These are phyloP conservation scores for Aureobasidium sp. DNA, from an alignment of 2,329 filamentous ascomycete genomes.

Conservation along the genomic window DNA sequence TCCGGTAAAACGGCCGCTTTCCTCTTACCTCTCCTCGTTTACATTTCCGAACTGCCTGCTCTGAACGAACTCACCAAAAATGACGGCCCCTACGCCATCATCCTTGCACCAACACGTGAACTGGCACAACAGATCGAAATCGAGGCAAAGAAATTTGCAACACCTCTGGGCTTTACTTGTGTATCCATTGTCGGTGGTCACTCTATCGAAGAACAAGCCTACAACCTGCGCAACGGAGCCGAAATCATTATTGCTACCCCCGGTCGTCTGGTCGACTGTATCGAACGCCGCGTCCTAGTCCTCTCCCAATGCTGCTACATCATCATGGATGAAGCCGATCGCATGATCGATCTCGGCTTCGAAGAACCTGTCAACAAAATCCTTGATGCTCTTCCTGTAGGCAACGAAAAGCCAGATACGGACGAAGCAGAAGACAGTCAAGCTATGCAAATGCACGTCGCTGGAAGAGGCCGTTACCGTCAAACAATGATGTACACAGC, in stretches of 20 bases:
- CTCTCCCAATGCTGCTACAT: slow-evolving; percentile 96
- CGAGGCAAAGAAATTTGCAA: slow-evolving; percentile 87
- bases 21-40: slow-evolving; percentile 81
- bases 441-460: slow-evolving; percentile 74
- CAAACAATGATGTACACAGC: slow-evolving; percentile 99
- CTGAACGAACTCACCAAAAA: slow-evolving; percentile 81
- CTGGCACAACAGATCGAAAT: slow-evolving; percentile 94
- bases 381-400: slow-evolving; percentile 81
- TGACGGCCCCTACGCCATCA: slow-evolving; percentile 94
- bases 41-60: slow-evolving; percentile 83
- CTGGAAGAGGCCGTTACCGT: slow-evolving; percentile 69
- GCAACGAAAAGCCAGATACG: slow-evolving; percentile 89
- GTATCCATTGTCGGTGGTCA: slow-evolving; percentile 98
- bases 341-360: slow-evolving; percentile 98
- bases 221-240: slow-evolving; percentile 79
- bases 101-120: slow-evolving; percentile 92
- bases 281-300: slow-evolving; percentile 84
- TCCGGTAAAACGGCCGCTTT: slow-evolving; percentile 98
- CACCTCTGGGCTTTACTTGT: slow-evolving; percentile 82
- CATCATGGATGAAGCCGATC: slow-evolving; percentile 98
- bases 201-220: slow-evolving; percentile 86
- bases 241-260: slow-evolving; percentile 99
- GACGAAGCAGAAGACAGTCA: slow-evolving; percentile 80
- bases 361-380: slow-evolving; percentile 98
- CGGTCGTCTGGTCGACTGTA: slow-evolving; percentile 92